Evolutionary conservation across 805 yeast species (phyloP).

Genomic region (Candida parachauliodes): DNA sequence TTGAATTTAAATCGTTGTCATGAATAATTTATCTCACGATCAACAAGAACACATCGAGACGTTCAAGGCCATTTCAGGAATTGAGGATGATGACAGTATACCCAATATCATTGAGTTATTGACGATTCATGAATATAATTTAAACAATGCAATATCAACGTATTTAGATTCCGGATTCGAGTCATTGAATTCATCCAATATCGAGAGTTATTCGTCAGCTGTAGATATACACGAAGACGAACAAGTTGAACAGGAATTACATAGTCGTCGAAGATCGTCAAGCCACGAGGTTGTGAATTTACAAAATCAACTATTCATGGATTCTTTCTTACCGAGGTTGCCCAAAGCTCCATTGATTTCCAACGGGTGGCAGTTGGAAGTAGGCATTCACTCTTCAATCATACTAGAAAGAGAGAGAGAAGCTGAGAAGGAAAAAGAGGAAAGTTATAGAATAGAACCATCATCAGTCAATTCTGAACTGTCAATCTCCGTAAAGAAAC

Average conservation of each 20-base stretch:
- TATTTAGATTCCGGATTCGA: conserved; percentile 54
- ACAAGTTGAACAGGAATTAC: conserved; percentile 7
- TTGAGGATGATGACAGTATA: conserved; percentile 40
- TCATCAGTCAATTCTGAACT: neutral
- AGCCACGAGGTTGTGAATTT: conserved; percentile 15
- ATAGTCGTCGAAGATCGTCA: conserved; percentile 9
- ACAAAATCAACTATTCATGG: conserved; percentile 23
- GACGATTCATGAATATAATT: conserved; percentile 52
- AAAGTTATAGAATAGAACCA: conserved; percentile 2
- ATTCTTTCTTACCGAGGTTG: conserved; percentile 28
- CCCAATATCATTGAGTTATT: conserved; percentile 46
- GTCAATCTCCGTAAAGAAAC: conserved; percentile 9
- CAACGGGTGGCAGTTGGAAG: conserved; percentile 40
- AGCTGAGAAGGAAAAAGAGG: neutral
- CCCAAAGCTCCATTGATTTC: conserved; percentile 40
- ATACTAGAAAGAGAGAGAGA: conserved; percentile 13
- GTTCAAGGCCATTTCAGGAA: conserved; percentile 20
- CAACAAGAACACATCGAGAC: conserved; percentile 11
- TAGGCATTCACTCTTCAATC: conserved; percentile 36
- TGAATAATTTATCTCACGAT: conserved; percentile 1
- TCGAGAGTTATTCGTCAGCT: conserved; percentile 7
- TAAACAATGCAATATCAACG: conserved; percentile 58
- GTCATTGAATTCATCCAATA: conserved; percentile 12
- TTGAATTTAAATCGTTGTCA: too few relatives aligned
- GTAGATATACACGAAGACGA: conserved; percentile 13